Evolutionary conservation across 768 basidiomycete species (phyloP), one percentile per base, ranked within the genome.

Genomic region (Termitomyces bulborhizus): DNA sequence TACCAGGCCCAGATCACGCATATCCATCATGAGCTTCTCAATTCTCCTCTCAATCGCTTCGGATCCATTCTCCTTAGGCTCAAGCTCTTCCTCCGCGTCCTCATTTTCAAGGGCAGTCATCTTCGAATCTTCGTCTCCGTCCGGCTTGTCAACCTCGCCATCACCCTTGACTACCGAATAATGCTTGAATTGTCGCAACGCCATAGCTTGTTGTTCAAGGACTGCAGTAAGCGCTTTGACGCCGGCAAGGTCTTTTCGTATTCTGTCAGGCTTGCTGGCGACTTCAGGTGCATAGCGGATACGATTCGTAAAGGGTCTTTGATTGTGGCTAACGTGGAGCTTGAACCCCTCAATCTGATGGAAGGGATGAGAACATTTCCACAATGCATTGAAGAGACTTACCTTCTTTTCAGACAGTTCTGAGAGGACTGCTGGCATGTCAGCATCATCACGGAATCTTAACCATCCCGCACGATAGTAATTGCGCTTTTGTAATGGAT

Each of bases 401-500:
- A 92, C 95, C 83, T 94, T 95, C 66, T 86, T 88, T 62, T 93
- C 90, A 51, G 88, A 81, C 45, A 98, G 63, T 62, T 90, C 85
- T 39, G 74, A 63, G 71, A 95, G 81, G 5, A 90, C 85, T 15
- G 71, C 63, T 2, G 75, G 64, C 82, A 98, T 92, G 62, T 97
- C 91, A 9, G 87, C 83, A 59, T 93, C 92, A 32, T 92, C 90
- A 41, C 72, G 74, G 67, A 95, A 97, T 59, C 84, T 84, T 56
- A 97, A 76, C 94, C 95, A 98, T 12, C 93, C 96, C 1, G 93
- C 91, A 32, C 96, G 90, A 66, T 96, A 93, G 68, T 90, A 98
- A 63, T 90, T 90, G 56, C 93, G 85, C 71, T 95, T 95, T 69
- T 93, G 90, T 41, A 92, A 71, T 9, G 96, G 95, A 60, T 98